Percentiles rank a stretch among this genome's conserved stretches.
phyloP scores from a whole-genome alignment of 2,329 filamentous ascomycete species.

The Fusarium lyarnte region DNA sequence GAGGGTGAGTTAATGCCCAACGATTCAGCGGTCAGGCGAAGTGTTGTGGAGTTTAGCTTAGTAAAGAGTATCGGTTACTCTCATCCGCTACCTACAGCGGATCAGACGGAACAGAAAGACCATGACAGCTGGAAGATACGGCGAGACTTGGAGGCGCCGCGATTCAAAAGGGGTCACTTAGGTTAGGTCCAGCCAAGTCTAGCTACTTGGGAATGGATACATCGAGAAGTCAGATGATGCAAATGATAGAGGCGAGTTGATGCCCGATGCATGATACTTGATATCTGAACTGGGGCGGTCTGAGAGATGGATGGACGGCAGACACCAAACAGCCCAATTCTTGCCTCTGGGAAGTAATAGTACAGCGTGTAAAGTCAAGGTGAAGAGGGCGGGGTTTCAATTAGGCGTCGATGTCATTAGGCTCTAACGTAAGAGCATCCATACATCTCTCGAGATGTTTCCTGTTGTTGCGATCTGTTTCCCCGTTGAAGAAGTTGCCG shows the following conservation, averaged over 20 bases:
- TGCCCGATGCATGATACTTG: constrained; percentile 22
- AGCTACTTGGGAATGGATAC: not conserved
- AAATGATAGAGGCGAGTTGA: constrained; percentile 18
- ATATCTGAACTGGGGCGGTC: constrained; percentile 2
- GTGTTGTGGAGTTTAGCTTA: constrained; percentile 19
- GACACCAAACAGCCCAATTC: not conserved
- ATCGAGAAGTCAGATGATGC: constrained; percentile 5
- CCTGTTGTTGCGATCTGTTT: constrained; percentile 13
- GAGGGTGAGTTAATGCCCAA: constrained; percentile 16
- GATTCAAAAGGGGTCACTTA: not conserved
- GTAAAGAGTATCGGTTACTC: constrained; percentile 10
- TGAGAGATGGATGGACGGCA: not conserved
- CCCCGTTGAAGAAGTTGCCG: constrained; percentile 2
- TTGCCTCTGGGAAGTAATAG: not conserved
- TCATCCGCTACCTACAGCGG: constrained; percentile 13
- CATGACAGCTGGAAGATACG: not conserved
- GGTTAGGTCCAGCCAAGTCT: not conserved
- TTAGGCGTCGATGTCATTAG: constrained; percentile 30
- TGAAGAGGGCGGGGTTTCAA: constrained; percentile 9
- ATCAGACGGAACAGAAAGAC: constrained; percentile 11
- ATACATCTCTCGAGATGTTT: constrained; percentile 1
- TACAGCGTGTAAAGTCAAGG: not conserved
- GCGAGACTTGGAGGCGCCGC: not conserved
- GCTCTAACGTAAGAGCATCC: constrained; percentile 6
- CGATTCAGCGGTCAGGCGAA: constrained; percentile 6